phyloP scores from a whole-genome alignment of 2,329 filamentous ascomycete genomes.

The Didymella segeticola region DNA sequence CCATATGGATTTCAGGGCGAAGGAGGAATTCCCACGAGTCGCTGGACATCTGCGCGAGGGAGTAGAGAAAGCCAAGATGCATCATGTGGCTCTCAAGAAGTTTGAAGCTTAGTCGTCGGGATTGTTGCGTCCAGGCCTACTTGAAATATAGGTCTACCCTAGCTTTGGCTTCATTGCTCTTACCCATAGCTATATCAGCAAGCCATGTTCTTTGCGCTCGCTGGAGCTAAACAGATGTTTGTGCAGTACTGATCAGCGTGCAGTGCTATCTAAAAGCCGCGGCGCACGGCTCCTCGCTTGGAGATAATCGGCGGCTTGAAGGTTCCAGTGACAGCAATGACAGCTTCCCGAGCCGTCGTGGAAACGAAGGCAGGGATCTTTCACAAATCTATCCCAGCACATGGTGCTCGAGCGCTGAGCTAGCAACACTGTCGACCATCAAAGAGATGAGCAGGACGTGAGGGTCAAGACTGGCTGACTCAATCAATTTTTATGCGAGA shows the following conservation, averaged over 20 bases:
- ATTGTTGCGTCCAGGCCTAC: too few species aligned
- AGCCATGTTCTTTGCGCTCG: too few species aligned
- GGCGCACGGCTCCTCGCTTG: background rate
- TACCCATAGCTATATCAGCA: too few species aligned
- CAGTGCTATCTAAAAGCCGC: background rate
- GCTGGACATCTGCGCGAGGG: constrained; percentile 53
- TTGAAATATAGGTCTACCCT: too few species aligned
- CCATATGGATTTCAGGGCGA: constrained; percentile 57
- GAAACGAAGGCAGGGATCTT: background rate
- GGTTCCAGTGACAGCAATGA: constrained; percentile 1
- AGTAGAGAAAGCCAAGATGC: constrained; percentile 52
- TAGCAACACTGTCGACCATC: background rate
- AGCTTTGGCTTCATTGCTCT: too few species aligned
- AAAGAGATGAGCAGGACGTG: constrained; percentile 1
- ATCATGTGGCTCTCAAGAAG: constrained; percentile 35
- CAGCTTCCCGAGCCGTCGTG: constrained; percentile 3
- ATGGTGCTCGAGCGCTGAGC: background rate
- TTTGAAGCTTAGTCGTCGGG: background rate
- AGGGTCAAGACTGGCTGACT: background rate
- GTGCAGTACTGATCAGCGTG: too few species aligned
- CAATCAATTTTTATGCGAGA: background rate
- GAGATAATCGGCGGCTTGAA: background rate
- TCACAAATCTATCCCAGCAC: background rate
- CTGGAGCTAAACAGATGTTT: too few species aligned
- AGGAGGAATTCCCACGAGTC: constrained; percentile 53